Base-by-base conservation (phyloP, 352 stramenopile genomes). In the Aphanomyces cochlioides region DNA sequence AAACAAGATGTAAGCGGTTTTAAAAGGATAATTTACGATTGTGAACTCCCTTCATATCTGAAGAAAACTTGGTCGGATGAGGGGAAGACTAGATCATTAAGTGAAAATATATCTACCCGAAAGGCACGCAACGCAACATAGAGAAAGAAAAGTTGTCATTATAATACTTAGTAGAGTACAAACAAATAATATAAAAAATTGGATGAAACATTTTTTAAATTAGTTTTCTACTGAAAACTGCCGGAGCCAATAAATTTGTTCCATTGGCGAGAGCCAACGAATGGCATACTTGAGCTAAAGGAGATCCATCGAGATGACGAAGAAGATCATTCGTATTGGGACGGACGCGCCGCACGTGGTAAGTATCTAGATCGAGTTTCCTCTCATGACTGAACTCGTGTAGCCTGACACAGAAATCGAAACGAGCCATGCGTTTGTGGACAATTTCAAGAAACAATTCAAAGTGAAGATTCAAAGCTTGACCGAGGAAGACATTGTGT, bases 401-500 rank as follows among this genome's bases (percentile, higher is more conserved):
- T 64, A 94, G 86, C 86, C 85, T 10, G 84, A 92, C 74, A 80
- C 87, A 53, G 86, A 90, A 64, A 87, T 73, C 60, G 78, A 87
- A 56, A 79, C 75, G 53, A 91, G 79, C 78, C 80, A 91, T 74
- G 84, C 80, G 68, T 95, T 91, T 67, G 80, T 92, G 37, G 83
- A 93, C 69, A 79, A 89, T 72, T 84, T 88, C 45, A 95, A 92
- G 79, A 88, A 90, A 73, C 80, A 90, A 48, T 75, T 92, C 40
- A 91, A 91, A 69, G 79, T 95, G 57, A 89, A 95, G 73, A 93
- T 95, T 67, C 80, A 93, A 67, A 88, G 80, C 45, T 61, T 96
- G 56, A 85, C 72, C 41, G 85, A 95, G 47, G 88, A 98, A 8
- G 82, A 93, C 72, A 94, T 98, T 69, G 79, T 95, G 40, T 98